Evolutionary conservation across 2,329 filamentous ascomycete species (phyloP).

Genomic region (Alternaria hordeiaustralica): DNA sequence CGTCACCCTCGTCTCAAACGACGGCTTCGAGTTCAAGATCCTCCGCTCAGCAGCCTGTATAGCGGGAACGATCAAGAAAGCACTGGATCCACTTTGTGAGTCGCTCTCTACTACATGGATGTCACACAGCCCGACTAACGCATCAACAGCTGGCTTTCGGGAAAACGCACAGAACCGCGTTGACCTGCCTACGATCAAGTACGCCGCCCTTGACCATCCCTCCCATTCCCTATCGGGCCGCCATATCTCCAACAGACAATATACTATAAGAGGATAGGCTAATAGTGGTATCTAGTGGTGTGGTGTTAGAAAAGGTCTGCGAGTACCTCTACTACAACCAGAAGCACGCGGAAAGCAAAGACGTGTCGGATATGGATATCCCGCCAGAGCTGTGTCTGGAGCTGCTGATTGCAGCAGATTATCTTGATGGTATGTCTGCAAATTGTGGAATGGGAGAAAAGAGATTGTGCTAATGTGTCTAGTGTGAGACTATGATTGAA

Average conservation of each 20-base stretch:
- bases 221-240: no score
- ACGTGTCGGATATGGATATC: constrained; percentile 82
- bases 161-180: constrained; percentile 71
- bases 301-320: constrained; percentile 79
- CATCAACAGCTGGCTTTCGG: constrained; percentile 63
- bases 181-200: constrained; percentile 77
- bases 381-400: constrained; percentile 80
- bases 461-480: neutral
- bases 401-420: constrained; percentile 78
- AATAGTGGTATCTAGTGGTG: constrained; percentile 58
- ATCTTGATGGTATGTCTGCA: constrained; percentile 58
- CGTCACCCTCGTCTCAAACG: constrained; percentile 76
- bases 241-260: no score
- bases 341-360: constrained; percentile 71
- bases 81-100: constrained; percentile 73
- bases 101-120: neutral
- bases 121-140: neutral
- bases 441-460: no score
- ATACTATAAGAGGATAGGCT: neutral
- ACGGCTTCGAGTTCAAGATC: constrained; percentile 79
- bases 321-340: constrained; percentile 87
- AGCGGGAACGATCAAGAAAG: constrained; percentile 75
- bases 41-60: constrained; percentile 73
- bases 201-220: constrained; percentile 34
- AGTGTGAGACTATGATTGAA: neutral